phyloP scores from a whole-genome alignment of 805 yeast genomes.

The Lipomyces lipofer region DNA sequence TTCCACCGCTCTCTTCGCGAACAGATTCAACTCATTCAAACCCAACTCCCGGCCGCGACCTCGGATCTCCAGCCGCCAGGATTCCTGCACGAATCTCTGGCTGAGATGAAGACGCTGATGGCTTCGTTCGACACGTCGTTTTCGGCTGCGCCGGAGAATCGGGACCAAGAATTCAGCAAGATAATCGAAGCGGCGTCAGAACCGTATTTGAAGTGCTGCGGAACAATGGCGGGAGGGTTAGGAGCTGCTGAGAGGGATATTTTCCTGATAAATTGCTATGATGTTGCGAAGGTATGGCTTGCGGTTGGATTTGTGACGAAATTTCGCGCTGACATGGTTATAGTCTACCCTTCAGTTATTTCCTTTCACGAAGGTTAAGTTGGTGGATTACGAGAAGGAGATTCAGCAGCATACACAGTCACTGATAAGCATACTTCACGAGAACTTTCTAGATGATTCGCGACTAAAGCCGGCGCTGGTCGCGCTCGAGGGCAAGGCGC shows the following conservation, averaged over 20 bases:
- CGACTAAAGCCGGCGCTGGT: slow-evolving; percentile 8
- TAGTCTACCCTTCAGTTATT: slow-evolving; percentile 21
- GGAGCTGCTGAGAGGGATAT: slow-evolving; percentile 39
- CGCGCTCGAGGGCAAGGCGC: slow-evolving; percentile 15
- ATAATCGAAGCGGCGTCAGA: slow-evolving; percentile 39
- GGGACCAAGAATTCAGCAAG: slow-evolving; percentile 29
- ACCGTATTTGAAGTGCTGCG: slow-evolving; percentile 38
- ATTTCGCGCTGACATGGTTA: neutral
- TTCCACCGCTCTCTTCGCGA: slow-evolving; percentile 45
- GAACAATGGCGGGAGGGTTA: slow-evolving; percentile 32
- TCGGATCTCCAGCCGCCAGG: slow-evolving; percentile 78
- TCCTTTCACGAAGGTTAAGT: slow-evolving; percentile 23
- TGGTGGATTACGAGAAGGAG: slow-evolving; percentile 11
- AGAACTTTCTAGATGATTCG: slow-evolving; percentile 19
- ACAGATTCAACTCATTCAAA: slow-evolving; percentile 40
- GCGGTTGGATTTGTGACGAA: neutral
- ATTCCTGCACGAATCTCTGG: slow-evolving; percentile 69
- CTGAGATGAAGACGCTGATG: slow-evolving; percentile 60
- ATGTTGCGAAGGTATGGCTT: slow-evolving; percentile 37
- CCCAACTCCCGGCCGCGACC: slow-evolving; percentile 41
- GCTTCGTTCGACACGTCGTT: slow-evolving; percentile 45
- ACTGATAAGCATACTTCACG: slow-evolving; percentile 13
- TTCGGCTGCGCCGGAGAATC: slow-evolving; percentile 21
- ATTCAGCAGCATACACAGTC: neutral
- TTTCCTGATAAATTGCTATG: slow-evolving; percentile 41